A percentile compares a stretch with the other conserved stretches of the same genome.
phyloP scores from a whole-genome alignment of 345 rosid genomes.

The Acer yangbiense region DNA sequence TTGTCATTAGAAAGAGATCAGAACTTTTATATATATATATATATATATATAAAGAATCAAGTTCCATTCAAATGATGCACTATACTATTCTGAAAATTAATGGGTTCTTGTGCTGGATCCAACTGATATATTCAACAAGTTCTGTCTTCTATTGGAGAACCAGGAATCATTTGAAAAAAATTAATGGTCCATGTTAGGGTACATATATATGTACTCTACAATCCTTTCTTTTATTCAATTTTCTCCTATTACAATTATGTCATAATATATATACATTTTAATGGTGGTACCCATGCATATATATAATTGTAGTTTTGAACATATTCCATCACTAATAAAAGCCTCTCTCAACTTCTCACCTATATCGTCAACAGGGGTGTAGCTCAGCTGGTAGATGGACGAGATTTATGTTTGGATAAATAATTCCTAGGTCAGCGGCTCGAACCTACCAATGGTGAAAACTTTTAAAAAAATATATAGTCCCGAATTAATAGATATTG shows the following conservation, averaged over 20 bases:
- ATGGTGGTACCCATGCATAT: neutral
- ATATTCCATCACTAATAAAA: neutral
- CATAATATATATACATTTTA: neutral
- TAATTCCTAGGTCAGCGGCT: too few species aligned
- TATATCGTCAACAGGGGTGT: too few species aligned
- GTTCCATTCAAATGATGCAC: neutral
- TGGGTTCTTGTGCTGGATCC: slow-evolving; percentile 22
- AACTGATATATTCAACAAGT: slow-evolving; percentile 7
- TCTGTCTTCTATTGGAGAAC: slow-evolving; percentile 21
- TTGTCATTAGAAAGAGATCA: slow-evolving; percentile 13
- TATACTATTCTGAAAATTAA: slow-evolving; percentile 11
- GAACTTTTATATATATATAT: neutral
- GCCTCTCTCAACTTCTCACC: neutral
- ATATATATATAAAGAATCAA: slow-evolving; percentile 3
- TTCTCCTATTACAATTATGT: neutral
- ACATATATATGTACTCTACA: slow-evolving; percentile 4
- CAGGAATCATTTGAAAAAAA: slow-evolving; percentile 17
- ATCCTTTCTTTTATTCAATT: neutral
- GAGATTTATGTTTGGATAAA: too few species aligned
- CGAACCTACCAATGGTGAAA: too few species aligned
- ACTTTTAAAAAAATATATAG: too few species aligned
- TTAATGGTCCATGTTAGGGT: slow-evolving; percentile 20
- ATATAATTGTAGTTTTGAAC: neutral
- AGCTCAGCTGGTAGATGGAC: too few species aligned
- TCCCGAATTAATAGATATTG: too few species aligned